Evolutionary conservation across 805 yeast genomes (phyloP).

Genomic region (Cyberlindnera petersonii): DNA sequence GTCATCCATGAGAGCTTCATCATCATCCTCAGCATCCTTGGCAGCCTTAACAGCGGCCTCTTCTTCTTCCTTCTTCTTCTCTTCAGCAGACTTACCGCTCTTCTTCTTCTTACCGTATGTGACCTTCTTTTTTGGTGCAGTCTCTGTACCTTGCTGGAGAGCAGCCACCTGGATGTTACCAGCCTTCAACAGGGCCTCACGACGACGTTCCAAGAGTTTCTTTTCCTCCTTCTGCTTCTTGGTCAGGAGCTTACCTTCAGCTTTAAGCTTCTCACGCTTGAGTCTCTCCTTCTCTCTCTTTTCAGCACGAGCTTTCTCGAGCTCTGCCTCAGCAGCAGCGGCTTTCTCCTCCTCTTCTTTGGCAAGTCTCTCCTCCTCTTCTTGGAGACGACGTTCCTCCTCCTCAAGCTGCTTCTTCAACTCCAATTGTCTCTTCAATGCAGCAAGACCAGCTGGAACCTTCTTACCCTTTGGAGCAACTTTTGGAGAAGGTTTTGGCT

Average conservation of each 20-base stretch:
- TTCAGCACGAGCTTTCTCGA: slow-evolving; percentile 52
- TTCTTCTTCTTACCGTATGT: slow-evolving; percentile 74
- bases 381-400: slow-evolving; percentile 68
- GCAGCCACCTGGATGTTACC: slow-evolving; percentile 76
- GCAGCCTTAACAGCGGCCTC: slow-evolving; percentile 22
- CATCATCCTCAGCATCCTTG: slow-evolving; percentile 27
- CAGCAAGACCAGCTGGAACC: slow-evolving; percentile 88
- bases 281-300: slow-evolving; percentile 86
- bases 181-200: slow-evolving; percentile 74
- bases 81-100: slow-evolving; percentile 27
- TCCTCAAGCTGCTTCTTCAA: slow-evolving; percentile 84
- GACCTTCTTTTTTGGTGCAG: slow-evolving; percentile 57
- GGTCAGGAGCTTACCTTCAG: slow-evolving; percentile 91
- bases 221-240: slow-evolving; percentile 95
- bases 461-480: slow-evolving; percentile 57
- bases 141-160: slow-evolving; percentile 35
- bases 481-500: slow-evolving; percentile 36
- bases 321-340: slow-evolving; percentile 41
- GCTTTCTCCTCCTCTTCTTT: slow-evolving; percentile 47
- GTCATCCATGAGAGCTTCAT: slow-evolving; percentile 60
- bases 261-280: slow-evolving; percentile 86
- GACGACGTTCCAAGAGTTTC: slow-evolving; percentile 80
- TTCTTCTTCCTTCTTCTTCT: slow-evolving; percentile 27
- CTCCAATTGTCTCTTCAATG: slow-evolving; percentile 85
- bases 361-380: slow-evolving; percentile 59